Conservation (phyloP, 2,329 filamentous ascomycete species). For the Colletotrichum aenigma region DNA sequence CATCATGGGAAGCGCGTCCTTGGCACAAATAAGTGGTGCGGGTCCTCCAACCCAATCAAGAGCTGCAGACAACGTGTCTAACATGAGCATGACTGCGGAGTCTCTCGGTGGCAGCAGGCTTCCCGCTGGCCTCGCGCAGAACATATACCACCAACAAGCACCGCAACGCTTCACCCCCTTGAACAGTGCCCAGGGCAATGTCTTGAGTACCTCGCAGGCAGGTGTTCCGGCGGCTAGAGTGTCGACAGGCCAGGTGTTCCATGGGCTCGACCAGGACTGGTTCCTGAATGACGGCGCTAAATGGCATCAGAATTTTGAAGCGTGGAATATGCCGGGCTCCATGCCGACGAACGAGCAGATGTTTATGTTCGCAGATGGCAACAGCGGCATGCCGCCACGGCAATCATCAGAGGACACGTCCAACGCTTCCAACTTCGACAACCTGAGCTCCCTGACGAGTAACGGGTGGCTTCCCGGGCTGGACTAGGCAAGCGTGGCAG, state of each 20-base stretch:
- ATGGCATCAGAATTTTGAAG: conserved; percentile 63
- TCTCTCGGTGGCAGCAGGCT: conserved; percentile 26
- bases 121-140: conserved; percentile 25
- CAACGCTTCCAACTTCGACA: conserved; percentile 29
- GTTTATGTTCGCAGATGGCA: conserved; percentile 19
- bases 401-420: conserved; percentile 5
- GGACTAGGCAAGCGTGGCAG: too few relatives aligned
- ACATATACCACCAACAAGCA: conserved; percentile 29
- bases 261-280: conserved; percentile 59
- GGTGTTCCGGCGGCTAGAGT: conserved; percentile 25
- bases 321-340: conserved; percentile 45
- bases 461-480: conserved; percentile 39
- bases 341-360: conserved; percentile 12
- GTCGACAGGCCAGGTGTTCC: conserved; percentile 33
- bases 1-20: conserved; percentile 26
- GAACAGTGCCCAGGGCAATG: neutral
- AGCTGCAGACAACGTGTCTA: neutral
- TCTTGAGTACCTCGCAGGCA: neutral
- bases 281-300: conserved; percentile 61
- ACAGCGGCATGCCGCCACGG: neutral
- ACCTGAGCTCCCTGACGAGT: conserved; percentile 33
- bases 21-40: conserved; percentile 24
- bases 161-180: conserved; percentile 7
- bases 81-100: neutral
- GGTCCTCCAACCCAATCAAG: conserved; percentile 8